Evolutionary conservation across 148 eudicot genomes (phyloP).

Genomic region (Dianthus caryophyllus): DNA sequence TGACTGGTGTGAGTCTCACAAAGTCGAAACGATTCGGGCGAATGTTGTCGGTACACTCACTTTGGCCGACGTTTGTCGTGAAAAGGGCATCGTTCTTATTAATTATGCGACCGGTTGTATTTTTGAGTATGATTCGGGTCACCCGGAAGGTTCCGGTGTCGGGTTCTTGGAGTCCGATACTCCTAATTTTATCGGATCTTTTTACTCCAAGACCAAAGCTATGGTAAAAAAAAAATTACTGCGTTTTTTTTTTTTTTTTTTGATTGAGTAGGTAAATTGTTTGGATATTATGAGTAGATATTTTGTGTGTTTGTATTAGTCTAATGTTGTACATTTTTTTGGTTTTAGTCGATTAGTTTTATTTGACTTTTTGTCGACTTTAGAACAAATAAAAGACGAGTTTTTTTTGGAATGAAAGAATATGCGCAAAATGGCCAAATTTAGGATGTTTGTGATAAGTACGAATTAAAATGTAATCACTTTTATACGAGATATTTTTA

Average conservation of each 20-base stretch:
- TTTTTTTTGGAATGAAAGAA: too few relatives aligned
- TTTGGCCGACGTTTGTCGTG: conserved; percentile 65
- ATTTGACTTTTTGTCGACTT: too few relatives aligned
- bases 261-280: not conserved
- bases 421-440: too few relatives aligned
- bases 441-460: too few relatives aligned
- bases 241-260: not conserved
- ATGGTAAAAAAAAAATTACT: too few relatives aligned
- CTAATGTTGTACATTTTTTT: too few relatives aligned
- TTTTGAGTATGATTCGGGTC: conserved; percentile 65
- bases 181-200: conserved; percentile 67
- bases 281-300: not conserved
- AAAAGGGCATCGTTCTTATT: conserved; percentile 45
- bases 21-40: conserved; percentile 70
- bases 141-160: conserved; percentile 56
- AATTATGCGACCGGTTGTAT: conserved; percentile 83
- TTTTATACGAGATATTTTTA: too few relatives aligned
- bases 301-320: too few relatives aligned
- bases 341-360: too few relatives aligned
- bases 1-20: conserved; percentile 78
- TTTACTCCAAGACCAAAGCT: conserved; percentile 86
- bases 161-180: conserved; percentile 79
- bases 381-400: too few relatives aligned
- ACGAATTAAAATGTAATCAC: too few relatives aligned
- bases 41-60: conserved; percentile 76